phyloP scores from a whole-genome alignment of 805 yeast genomes.

The Zygotorulaspora chibaensis region DNA sequence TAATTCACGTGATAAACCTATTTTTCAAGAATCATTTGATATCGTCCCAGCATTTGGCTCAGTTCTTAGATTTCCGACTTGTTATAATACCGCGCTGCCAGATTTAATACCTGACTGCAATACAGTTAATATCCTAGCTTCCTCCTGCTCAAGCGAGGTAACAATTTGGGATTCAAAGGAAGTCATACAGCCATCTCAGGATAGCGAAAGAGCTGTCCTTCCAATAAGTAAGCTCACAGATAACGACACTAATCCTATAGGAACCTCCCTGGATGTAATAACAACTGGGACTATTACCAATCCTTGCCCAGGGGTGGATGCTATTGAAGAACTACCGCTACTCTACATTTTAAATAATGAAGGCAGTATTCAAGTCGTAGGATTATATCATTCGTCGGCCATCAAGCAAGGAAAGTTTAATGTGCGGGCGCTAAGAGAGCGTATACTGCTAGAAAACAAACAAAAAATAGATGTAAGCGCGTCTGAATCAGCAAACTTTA shows the following conservation, averaged over 20 bases:
- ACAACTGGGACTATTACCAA: conserved; percentile 41
- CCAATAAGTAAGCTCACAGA: conserved; percentile 65
- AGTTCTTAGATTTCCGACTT: conserved; percentile 43
- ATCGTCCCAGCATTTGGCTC: conserved; percentile 52
- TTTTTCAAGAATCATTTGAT: conserved; percentile 38
- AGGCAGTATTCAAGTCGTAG: conserved; percentile 62
- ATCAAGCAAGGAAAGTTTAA: conserved; percentile 38
- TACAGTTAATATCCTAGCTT: conserved; percentile 45
- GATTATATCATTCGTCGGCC: conserved; percentile 54
- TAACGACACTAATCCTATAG: conserved; percentile 68
- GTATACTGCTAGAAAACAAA: not conserved
- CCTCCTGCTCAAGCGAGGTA: conserved; percentile 64
- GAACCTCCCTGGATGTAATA: conserved; percentile 59
- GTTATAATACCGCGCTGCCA: conserved; percentile 41
- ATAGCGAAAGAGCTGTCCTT: conserved; percentile 64
- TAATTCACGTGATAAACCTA: not conserved
- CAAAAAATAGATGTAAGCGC: not conserved
- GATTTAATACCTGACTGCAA: conserved; percentile 40
- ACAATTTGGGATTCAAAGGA: conserved; percentile 40
- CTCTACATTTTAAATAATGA: conserved; percentile 57
- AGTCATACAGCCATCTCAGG: conserved; percentile 53
- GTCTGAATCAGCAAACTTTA: conserved; percentile 3
- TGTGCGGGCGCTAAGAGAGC: conserved; percentile 11
- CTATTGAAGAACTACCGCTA: conserved; percentile 59
- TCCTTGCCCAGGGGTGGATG: conserved; percentile 58